Percentiles rank a stretch among this genome's conserved stretches.
Conservation (phyloP, 1,284 basidiomycete genomes). For the Tilletia horrida region DNA sequence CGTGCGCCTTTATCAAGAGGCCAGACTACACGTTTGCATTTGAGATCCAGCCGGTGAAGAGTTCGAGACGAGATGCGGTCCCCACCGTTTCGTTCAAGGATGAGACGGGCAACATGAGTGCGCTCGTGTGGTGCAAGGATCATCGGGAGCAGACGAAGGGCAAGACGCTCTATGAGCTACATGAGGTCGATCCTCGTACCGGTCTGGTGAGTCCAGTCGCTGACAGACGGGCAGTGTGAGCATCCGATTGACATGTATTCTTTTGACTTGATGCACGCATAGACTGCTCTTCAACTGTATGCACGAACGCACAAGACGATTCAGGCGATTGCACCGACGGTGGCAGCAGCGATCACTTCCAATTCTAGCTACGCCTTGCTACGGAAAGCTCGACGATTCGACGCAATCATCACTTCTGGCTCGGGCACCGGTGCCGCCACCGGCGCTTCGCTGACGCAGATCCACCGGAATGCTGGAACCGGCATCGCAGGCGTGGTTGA, state of each 20-base stretch:
- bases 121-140: slow-evolving; percentile 75
- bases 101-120: slow-evolving; percentile 75
- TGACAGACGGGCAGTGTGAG: no score
- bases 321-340: slow-evolving; percentile 24
- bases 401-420: slow-evolving; percentile 1
- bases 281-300: slow-evolving; percentile 84
- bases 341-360: neutral
- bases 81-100: slow-evolving; percentile 76
- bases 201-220: slow-evolving; percentile 63
- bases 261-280: slow-evolving; percentile 17
- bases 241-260: slow-evolving; percentile 18
- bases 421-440: neutral
- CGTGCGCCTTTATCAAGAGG: slow-evolving; percentile 80
- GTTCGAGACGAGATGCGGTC: slow-evolving; percentile 54
- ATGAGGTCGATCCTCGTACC: slow-evolving; percentile 72
- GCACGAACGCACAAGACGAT: slow-evolving; percentile 78
- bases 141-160: slow-evolving; percentile 65
- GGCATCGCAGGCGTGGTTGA: no score
- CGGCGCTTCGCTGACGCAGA: neutral
- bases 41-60: slow-evolving; percentile 73
- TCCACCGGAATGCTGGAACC: no score
- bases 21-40: slow-evolving; percentile 73
- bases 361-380: slow-evolving; percentile 7
- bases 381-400: neutral
- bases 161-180: slow-evolving; percentile 72